A percentile compares a stretch with the other conserved stretches of the same genome.
These are phyloP conservation scores for Phytophthora crassamura DNA, from an alignment of 352 stramenopile species.

Conservation along the genomic window DNA sequence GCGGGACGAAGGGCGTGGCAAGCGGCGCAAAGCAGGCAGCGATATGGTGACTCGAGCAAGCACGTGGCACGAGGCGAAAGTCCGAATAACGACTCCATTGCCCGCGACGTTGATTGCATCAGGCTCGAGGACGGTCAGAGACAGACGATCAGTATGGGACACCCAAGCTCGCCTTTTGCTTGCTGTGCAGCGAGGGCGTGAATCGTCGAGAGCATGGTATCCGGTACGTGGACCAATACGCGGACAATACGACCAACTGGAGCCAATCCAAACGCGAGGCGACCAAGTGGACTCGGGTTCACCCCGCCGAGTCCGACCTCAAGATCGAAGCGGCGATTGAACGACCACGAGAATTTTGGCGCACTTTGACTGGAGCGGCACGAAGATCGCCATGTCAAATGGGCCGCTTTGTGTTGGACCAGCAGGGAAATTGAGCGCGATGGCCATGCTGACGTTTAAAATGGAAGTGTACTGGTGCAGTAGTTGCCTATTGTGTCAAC, in stretches of 20 bases:
- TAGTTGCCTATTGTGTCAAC: not conserved
- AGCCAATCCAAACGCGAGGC: not conserved
- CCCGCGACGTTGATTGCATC: slow-evolving; percentile 19
- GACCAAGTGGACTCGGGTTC: not conserved
- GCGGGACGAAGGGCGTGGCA: not conserved
- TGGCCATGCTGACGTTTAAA: too few species aligned
- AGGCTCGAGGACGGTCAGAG: slow-evolving; percentile 31
- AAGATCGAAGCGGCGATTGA: slow-evolving; percentile 8
- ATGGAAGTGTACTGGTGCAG: too few species aligned
- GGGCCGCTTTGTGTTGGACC: not conserved
- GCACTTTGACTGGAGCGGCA: slow-evolving; percentile 8
- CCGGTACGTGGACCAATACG: slow-evolving; percentile 8
- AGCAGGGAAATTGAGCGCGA: too few species aligned
- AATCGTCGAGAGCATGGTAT: not conserved
- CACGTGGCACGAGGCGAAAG: slow-evolving; percentile 28
- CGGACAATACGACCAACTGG: slow-evolving; percentile 1
- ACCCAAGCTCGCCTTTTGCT: slow-evolving; percentile 21
- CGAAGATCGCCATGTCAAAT: slow-evolving; percentile 16
- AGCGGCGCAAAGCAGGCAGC: slow-evolving; percentile 2
- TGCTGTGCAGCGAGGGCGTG: slow-evolving; percentile 14
- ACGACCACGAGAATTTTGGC: slow-evolving; percentile 41
- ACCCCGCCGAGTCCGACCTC: slow-evolving; percentile 18
- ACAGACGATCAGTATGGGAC: slow-evolving; percentile 31
- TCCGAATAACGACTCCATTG: slow-evolving; percentile 27
- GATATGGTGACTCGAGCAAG: slow-evolving; percentile 9